Evolutionary conservation across 768 basidiomycete genomes (phyloP).

Genomic region (Ramaria sp.): DNA sequence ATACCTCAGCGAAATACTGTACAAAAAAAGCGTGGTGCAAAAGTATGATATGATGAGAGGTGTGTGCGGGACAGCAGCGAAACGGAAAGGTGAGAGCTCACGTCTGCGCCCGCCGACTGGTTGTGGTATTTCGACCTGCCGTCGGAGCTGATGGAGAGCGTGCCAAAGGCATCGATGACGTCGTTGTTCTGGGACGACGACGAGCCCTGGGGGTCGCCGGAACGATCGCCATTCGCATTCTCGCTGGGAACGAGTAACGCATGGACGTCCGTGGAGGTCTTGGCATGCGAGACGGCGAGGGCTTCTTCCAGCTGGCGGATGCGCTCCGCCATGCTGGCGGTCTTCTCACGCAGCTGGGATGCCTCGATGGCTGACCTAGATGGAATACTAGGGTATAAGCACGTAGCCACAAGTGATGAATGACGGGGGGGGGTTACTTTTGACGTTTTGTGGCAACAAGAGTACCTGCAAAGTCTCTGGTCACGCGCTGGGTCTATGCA

Average conservation of each 20-base stretch:
- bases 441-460: conserved; percentile 9
- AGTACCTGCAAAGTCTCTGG: background rate
- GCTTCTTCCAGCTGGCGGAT: conserved; percentile 7
- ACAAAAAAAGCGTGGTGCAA: background rate
- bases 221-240: background rate
- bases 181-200: conserved; percentile 37
- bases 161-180: conserved; percentile 71
- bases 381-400: background rate
- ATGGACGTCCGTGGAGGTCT: conserved; percentile 6
- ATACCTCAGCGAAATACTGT: conserved; percentile 7
- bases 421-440: background rate
- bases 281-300: conserved; percentile 4
- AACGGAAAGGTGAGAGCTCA: background rate
- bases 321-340: conserved; percentile 5
- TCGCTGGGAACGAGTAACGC: background rate
- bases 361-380: conserved; percentile 7
- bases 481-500: background rate
- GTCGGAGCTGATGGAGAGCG: conserved; percentile 59
- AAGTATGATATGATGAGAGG: too few species aligned
- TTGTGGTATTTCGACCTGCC: conserved; percentile 55
- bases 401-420: background rate
- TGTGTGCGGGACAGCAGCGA: background rate
- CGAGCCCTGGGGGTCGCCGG: background rate
- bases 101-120: conserved; percentile 8
- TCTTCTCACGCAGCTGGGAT: conserved; percentile 8